Percentiles rank a stretch among this genome's conserved stretches.
Conservation (phyloP, 1,284 basidiomycete genomes). For the Microbotryum violaceum region DNA sequence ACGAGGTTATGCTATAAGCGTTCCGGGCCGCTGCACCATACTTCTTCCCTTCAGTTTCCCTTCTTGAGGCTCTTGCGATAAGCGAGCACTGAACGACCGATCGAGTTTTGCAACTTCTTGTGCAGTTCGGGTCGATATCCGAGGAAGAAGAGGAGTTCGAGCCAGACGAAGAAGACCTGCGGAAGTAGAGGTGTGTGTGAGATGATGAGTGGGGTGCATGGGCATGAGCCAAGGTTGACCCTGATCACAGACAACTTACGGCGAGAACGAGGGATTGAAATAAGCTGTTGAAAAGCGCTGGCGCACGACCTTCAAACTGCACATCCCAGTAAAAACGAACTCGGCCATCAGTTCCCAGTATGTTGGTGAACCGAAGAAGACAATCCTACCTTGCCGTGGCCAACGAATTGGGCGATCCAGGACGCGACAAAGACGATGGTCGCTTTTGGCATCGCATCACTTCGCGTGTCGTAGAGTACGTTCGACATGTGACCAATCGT, state of each 20-base stretch:
- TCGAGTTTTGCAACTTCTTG: constrained; percentile 30
- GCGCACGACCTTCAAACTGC: constrained; percentile 37
- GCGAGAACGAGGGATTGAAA: constrained; percentile 36
- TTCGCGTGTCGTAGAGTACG: constrained; percentile 23
- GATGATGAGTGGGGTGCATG: constrained; percentile 4
- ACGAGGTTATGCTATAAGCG: neutral
- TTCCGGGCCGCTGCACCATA: neutral
- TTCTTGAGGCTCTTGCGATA: constrained; percentile 16
- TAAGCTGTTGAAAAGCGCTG: constrained; percentile 36
- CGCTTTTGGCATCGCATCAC: constrained; percentile 27
- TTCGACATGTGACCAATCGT: constrained; percentile 33
- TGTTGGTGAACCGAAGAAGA: neutral
- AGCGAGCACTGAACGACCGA: constrained; percentile 17
- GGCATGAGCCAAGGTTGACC: neutral
- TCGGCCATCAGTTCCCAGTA: neutral
- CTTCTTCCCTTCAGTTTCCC: neutral
- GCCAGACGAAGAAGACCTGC: constrained; percentile 36
- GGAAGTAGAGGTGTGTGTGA: neutral
- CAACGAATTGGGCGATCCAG: constrained; percentile 38
- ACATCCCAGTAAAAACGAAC: no score
- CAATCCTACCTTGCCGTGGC: constrained; percentile 20
- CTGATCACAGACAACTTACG: constrained; percentile 3
- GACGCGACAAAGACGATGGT: constrained; percentile 19
- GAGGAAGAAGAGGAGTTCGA: constrained; percentile 36
- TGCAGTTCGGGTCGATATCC: constrained; percentile 35